Percentiles rank a stretch among this genome's conserved stretches.
Conservation (phyloP, 2,329 filamentous ascomycete genomes). For the Ophiognomonia clavigignenti-juglandacearum region DNA sequence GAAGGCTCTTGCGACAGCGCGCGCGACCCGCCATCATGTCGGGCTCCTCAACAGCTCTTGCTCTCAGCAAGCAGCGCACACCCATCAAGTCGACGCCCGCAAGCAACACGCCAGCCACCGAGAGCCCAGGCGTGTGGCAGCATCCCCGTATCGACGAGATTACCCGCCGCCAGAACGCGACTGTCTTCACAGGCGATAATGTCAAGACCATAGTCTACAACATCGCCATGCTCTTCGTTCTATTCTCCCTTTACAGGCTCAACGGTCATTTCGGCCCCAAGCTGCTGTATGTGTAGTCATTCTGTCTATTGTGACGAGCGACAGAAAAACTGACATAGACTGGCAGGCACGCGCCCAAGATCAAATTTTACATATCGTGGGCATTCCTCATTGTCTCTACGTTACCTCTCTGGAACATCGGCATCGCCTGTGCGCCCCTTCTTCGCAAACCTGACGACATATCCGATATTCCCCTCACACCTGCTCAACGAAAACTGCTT, state of each 20-base stretch:
- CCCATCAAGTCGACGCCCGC: slow-evolving; percentile 24
- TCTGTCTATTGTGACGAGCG: too few species aligned
- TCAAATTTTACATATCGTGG: slow-evolving; percentile 36
- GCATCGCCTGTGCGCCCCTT: slow-evolving; percentile 66
- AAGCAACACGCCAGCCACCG: slow-evolving; percentile 29
- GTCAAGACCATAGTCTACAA: slow-evolving; percentile 68
- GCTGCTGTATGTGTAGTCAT: slow-evolving; percentile 38
- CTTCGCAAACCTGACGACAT: slow-evolving; percentile 70
- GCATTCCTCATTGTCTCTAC: slow-evolving; percentile 45
- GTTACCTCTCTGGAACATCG: slow-evolving; percentile 66
- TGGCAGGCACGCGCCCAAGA: slow-evolving; percentile 26
- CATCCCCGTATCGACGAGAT: slow-evolving; percentile 90
- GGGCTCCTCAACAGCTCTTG: slow-evolving; percentile 19
- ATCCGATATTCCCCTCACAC: slow-evolving; percentile 83
- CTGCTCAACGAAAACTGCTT: slow-evolving; percentile 79
- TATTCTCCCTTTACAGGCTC: slow-evolving; percentile 32
- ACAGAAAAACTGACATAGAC: slow-evolving; percentile 12
- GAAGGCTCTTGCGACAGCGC: background rate
- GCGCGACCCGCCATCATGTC: slow-evolving; percentile 24
- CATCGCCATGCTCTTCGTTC: slow-evolving; percentile 35
- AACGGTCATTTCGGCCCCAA: slow-evolving; percentile 30
- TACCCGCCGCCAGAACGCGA: slow-evolving; percentile 70
- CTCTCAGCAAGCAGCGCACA: slow-evolving; percentile 17
- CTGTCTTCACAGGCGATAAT: slow-evolving; percentile 75
- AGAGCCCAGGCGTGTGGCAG: slow-evolving; percentile 77